Base-by-base conservation (phyloP, 768 basidiomycete species). In the Cystofilobasidium capitatum region DNA sequence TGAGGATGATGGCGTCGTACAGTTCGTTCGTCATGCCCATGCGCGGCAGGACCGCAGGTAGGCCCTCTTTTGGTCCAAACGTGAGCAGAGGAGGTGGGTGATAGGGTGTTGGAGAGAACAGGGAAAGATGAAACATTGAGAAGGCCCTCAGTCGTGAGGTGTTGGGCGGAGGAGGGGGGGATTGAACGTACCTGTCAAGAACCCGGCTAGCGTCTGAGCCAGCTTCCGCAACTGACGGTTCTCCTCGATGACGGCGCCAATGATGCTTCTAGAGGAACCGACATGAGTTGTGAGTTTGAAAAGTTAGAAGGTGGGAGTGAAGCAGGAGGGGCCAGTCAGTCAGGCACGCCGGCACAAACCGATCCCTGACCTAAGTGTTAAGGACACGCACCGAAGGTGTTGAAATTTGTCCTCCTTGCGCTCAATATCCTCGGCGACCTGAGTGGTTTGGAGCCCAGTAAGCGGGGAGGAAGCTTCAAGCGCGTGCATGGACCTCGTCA, bases 1-100 rank as follows among this genome's bases (percentile, higher is more conserved):
- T n/a, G 24, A 12, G 24, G 49, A 51, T 51, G 49, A 51, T 51
- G 49, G 49, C 49, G 49, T 51, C 49, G 24, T 51, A 51, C n/a
- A 51, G 49, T 5, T 8, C 49, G 17, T n/a, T 8, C 49, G 49
- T 51, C 49, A 51, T 51, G 24, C 49, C 49, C 49, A 51, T 51
- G 6, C 49, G 49, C 6, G 49, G 49, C 17, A 51, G 49, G 17
- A 51, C 49, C 24, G 24, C 31, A 12, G 49, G 49, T 8, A 51
- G 24, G 4, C 49, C 49, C 31, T 10, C 45, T 47, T 24, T 7
- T 7, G 22, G 45, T 16, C 5, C 12, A 24, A 47, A 6, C 12
- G 42, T 22, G 22, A 44, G 42, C 22, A 22, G 42, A 47, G 45
- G 45, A 6, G 8, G 12, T 7, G 45, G 45, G 6, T 22, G 24